Evolutionary conservation across 495 filamentous ascomycete genomes (phyloP).

Genomic region (Coniosporium apollinis): DNA sequence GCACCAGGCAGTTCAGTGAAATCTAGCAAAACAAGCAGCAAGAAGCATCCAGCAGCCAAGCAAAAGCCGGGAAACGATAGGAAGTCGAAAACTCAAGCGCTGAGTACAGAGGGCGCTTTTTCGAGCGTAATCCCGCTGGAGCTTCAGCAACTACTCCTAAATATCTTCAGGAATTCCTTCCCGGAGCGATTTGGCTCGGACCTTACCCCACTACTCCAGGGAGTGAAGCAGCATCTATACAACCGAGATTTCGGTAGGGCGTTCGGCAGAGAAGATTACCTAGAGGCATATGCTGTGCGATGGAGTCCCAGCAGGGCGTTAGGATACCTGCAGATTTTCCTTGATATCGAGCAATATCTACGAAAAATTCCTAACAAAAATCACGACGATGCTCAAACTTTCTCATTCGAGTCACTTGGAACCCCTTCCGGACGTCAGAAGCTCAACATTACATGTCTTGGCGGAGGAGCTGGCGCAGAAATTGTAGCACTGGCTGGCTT

Average conservation of each 20-base stretch:
- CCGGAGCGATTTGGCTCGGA: slow-evolving; percentile 25
- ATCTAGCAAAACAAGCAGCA: too few relatives aligned
- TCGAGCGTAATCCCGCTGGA: slow-evolving; percentile 22
- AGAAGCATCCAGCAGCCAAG: too few relatives aligned
- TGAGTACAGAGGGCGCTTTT: too few relatives aligned
- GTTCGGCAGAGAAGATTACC: slow-evolving; percentile 49
- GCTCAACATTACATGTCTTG: slow-evolving; percentile 49
- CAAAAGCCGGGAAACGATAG: too few relatives aligned
- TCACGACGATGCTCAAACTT: slow-evolving; percentile 1
- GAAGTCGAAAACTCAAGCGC: too few relatives aligned
- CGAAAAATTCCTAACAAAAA: slow-evolving; percentile 18
- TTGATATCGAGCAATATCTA: slow-evolving; percentile 19
- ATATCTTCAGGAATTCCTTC: slow-evolving; percentile 56
- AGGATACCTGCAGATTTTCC: slow-evolving; percentile 55
- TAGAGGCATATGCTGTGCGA: slow-evolving; percentile 67
- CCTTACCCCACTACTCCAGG: slow-evolving; percentile 45
- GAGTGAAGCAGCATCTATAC: slow-evolving; percentile 68
- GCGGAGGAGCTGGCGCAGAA: slow-evolving; percentile 78
- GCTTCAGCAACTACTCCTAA: slow-evolving; percentile 58
- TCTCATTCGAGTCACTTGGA: not conserved
- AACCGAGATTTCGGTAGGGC: slow-evolving; percentile 67
- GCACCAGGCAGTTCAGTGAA: too few relatives aligned
- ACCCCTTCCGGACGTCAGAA: not conserved
- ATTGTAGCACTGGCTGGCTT: slow-evolving; percentile 56
- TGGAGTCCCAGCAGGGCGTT: slow-evolving; percentile 76